Base-by-base conservation (phyloP, 495 filamentous ascomycete species). In the Alectoria sarmentosa region DNA sequence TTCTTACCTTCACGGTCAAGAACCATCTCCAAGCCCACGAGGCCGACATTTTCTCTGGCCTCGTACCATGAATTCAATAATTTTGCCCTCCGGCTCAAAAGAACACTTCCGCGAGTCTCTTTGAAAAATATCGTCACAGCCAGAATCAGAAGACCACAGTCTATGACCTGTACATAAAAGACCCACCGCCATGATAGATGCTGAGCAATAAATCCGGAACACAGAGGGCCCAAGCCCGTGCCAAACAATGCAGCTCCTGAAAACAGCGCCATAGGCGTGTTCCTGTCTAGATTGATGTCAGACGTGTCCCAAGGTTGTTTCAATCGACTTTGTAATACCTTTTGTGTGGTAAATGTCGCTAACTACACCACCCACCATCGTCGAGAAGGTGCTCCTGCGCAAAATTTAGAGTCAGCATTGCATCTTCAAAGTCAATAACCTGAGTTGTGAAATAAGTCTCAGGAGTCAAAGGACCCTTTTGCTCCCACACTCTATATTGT, bases 301-400 rank as follows among this genome's bases (percentile, higher is more conserved):
- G 55, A 52, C 14, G 13, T 23, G 23, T 17, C 36, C 26, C 19
- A 30, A 15, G 19, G 8, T 5, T 39, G 15, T 11, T 63, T 41
- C 5, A 2, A 7, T 11, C 34, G 7, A 37, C 7, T 36, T 36
- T 17, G 48, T 26, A 30, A 30, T 26, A 64, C 62, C 88, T 65
- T 89, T 74, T 13, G 88, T 83, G 42, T 87, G 86, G 73, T 91
- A 97, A 65, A 96, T 87, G 69, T 98, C 93, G 60, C 87, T 87
- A 38, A 98, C 88, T 10, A 97, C 89, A 0, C 93, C 93, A 41
- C 93, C 93, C 4, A 96, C 90, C 88, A 96, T 93, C 17, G 91
- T 95, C 7, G 85, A 88, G 72, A 96, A 96, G 0, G 92, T 93
- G 2, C 84, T 89, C 41, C 8, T 5, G 37, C 11, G 3, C 14